phyloP scores from a whole-genome alignment of 495 filamentous ascomycete genomes.

The Penicillium salamii region DNA sequence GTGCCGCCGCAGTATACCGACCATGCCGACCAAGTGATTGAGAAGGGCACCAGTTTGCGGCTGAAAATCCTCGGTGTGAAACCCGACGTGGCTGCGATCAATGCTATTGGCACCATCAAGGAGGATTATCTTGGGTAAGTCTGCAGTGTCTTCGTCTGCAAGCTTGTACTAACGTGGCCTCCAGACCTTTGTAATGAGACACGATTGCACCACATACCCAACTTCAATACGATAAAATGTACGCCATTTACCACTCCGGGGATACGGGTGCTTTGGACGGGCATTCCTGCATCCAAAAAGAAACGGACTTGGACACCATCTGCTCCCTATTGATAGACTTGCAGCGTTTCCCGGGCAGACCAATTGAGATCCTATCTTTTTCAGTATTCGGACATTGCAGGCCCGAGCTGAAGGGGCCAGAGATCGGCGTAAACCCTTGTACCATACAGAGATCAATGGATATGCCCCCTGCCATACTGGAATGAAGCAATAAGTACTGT shows the following conservation, averaged over 20 bases:
- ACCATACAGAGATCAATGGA: neutral
- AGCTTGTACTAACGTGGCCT: constrained; percentile 6
- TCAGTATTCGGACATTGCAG: neutral
- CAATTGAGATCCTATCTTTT: too few species aligned
- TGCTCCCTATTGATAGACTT: neutral
- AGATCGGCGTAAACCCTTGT: neutral
- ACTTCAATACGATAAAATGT: constrained; percentile 9
- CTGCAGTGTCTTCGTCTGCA: neutral
- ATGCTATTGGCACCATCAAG: constrained; percentile 95
- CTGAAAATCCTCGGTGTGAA: constrained; percentile 91
- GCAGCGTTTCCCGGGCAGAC: neutral
- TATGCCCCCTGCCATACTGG: neutral
- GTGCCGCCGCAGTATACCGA: constrained; percentile 81
- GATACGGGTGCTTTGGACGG: neutral
- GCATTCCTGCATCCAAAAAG: neutral
- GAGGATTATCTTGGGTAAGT: constrained; percentile 65
- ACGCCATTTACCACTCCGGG: constrained; percentile 1
- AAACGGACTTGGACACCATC: neutral
- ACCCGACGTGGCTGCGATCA: constrained; percentile 89
- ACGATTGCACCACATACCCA: constrained; percentile 26
- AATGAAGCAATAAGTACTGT: neutral
- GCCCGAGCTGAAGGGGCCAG: neutral
- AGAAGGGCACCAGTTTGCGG: constrained; percentile 87
- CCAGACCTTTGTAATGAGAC: constrained; percentile 38
- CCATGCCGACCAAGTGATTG: constrained; percentile 88